phyloP scores from a whole-genome alignment of 2,329 filamentous ascomycete species.

The Fusarium longipes region DNA sequence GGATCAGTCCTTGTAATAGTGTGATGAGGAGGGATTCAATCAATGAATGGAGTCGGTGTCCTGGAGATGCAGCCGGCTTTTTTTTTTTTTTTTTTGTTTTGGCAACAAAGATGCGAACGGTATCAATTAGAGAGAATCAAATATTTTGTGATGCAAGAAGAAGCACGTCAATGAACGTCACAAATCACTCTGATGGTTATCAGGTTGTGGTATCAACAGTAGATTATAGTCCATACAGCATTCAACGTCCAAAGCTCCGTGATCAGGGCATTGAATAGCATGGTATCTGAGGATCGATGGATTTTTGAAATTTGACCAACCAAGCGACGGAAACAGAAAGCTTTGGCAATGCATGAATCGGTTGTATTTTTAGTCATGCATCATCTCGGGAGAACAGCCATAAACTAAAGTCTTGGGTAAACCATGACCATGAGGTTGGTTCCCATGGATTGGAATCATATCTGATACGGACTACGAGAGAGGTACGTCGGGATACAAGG shows the following conservation, averaged over 20 bases:
- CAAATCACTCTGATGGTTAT: conserved; percentile 1
- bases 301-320: neutral
- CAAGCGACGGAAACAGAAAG: conserved; percentile 9
- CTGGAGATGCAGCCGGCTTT: conserved; percentile 31
- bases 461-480: conserved; percentile 43
- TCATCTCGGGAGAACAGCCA: conserved; percentile 15
- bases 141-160: conserved; percentile 22
- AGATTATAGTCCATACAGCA: neutral
- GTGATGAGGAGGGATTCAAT: conserved; percentile 38
- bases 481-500: conserved; percentile 23
- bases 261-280: conserved; percentile 11
- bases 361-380: conserved; percentile 37
- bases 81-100: conserved; percentile 37
- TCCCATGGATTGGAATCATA: conserved; percentile 18
- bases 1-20: conserved; percentile 41
- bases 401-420: conserved; percentile 6
- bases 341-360: conserved; percentile 4
- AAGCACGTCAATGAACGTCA: conserved; percentile 4
- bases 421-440: conserved; percentile 26
- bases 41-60: conserved; percentile 43
- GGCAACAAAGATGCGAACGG: conserved; percentile 37
- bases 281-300: neutral
- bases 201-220: neutral
- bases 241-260: neutral
- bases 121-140: conserved; percentile 46